These are phyloP conservation scores for Tricholoma matsutake DNA, from an alignment of 768 basidiomycete genomes.

Conservation along the genomic window DNA sequence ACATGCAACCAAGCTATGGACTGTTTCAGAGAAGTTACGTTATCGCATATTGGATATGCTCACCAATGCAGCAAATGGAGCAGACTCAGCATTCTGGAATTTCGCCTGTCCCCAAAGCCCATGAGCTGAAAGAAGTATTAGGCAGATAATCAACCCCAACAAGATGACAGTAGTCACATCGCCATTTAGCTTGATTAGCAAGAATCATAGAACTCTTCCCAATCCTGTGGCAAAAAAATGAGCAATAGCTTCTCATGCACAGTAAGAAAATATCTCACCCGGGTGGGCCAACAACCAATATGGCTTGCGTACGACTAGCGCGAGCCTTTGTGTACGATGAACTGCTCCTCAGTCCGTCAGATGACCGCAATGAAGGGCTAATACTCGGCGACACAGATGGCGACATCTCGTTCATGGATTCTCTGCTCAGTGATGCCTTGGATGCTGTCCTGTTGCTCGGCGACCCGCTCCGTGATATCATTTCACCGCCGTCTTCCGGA, in stretches of 20 bases:
- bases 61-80: conserved; percentile 62
- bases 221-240: conserved; percentile 34
- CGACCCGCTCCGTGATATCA: conserved; percentile 42
- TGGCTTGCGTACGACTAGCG: conserved; percentile 50
- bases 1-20: conserved; percentile 60
- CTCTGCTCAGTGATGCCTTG: conserved; percentile 1
- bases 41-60: neutral
- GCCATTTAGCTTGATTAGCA: conserved; percentile 69
- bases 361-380: conserved; percentile 34
- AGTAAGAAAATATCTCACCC: conserved; percentile 39
- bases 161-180: conserved; percentile 38
- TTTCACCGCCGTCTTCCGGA: conserved; percentile 40
- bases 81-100: conserved; percentile 61
- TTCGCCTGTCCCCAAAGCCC: conserved; percentile 79
- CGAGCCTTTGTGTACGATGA: conserved; percentile 42
- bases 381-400: conserved; percentile 26
- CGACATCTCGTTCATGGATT: conserved; percentile 16
- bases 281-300: conserved; percentile 61
- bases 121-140: conserved; percentile 39
- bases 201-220: conserved; percentile 75
- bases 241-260: neutral
- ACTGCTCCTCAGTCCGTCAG: conserved; percentile 42
- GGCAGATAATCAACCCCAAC: neutral
- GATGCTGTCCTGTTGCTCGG: conserved; percentile 16
- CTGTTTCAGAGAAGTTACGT: neutral